Conservation (phyloP, 257 asterid species). For the Ophiorrhiza pumila region DNA sequence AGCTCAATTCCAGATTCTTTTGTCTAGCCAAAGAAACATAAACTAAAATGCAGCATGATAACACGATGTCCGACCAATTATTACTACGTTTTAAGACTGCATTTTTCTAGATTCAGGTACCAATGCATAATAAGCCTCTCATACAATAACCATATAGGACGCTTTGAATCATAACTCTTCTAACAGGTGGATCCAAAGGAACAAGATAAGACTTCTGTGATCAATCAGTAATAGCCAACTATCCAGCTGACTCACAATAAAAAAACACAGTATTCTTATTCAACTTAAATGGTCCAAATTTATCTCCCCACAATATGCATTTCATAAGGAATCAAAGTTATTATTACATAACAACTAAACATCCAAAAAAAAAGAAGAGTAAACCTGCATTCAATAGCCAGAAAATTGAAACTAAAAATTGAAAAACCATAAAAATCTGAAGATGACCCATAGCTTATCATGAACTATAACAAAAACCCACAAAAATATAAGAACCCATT, state of each 20-base stretch:
- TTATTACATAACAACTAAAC: background rate
- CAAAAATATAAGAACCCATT: too few species aligned
- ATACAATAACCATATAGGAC: background rate
- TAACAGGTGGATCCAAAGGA: background rate
- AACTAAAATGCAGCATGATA: background rate
- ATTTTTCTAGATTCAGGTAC: background rate
- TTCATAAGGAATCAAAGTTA: background rate
- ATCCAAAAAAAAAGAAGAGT: too few species aligned
- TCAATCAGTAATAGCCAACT: background rate
- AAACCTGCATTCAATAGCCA: background rate
- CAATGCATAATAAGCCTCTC: background rate
- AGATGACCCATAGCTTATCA: background rate
- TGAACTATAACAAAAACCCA: too few species aligned
- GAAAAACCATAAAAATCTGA: background rate
- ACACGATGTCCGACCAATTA: too few species aligned
- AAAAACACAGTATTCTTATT: background rate
- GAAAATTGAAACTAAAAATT: too few species aligned
- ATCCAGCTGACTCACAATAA: background rate
- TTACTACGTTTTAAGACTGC: background rate
- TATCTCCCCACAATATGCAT: background rate
- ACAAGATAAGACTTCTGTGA: too few species aligned
- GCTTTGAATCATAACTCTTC: background rate
- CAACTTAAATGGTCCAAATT: too few species aligned
- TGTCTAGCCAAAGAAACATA: background rate
- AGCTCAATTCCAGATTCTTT: background rate